phyloP scores from a whole-genome alignment of 208 protist genomes.

The Wallacemonas sp. region DNA sequence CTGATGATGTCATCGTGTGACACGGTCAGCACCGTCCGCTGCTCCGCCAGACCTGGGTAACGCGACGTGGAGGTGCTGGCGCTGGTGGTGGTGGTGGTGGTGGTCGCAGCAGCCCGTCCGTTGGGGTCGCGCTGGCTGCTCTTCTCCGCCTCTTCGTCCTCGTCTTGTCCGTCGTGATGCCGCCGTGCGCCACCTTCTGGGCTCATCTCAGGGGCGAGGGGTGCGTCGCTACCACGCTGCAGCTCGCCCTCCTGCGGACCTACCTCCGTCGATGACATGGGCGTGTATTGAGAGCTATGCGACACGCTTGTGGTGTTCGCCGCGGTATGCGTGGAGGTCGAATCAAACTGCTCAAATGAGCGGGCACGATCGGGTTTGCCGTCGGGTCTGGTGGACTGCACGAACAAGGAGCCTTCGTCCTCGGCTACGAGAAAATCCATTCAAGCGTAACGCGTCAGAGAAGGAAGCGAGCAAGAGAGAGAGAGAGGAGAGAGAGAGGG shows the following conservation, averaged over 20 bases:
- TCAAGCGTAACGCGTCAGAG: background rate
- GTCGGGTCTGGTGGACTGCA: background rate
- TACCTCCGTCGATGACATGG: conserved; percentile 9
- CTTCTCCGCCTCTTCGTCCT: background rate
- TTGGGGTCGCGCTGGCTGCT: background rate
- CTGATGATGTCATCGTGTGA: no score
- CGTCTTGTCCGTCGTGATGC: conserved; percentile 1
- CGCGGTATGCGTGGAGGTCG: conserved; percentile 3
- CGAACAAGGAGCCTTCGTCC: background rate
- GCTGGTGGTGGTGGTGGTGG: conserved; percentile 9
- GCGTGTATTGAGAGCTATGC: conserved; percentile 15
- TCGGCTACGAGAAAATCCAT: background rate
- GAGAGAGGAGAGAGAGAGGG: background rate
- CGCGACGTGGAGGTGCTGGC: background rate
- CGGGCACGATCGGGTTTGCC: background rate
- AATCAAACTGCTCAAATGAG: conserved; percentile 23
- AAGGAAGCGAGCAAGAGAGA: conserved; percentile 2
- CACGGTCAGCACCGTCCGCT: no score
- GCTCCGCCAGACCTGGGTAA: no score
- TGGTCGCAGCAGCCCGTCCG: no score
- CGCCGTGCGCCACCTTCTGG: no score
- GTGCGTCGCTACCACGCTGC: background rate
- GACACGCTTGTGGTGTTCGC: conserved; percentile 8
- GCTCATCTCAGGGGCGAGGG: background rate
- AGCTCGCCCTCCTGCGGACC: background rate